Evolutionary conservation across 176 grass and related monocot species (phyloP).

Genomic region (Cymbopogon citratus): DNA sequence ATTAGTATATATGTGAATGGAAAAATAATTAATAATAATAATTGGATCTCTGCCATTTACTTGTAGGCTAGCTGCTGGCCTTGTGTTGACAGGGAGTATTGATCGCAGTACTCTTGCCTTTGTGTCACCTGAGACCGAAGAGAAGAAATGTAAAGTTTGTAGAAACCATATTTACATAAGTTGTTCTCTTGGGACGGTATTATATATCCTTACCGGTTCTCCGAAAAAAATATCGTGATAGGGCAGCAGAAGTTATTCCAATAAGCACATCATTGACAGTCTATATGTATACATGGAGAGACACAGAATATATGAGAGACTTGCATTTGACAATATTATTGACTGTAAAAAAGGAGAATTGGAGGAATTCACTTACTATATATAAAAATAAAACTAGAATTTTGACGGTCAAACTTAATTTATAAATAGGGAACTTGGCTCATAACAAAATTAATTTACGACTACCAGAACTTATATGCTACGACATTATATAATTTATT

Average conservation of each 20-base stretch:
- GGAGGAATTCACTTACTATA: no score
- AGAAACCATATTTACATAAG: neutral
- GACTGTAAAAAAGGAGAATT: neutral
- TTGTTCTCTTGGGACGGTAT: neutral
- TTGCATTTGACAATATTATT: neutral
- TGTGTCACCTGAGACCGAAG: neutral
- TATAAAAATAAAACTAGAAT: no score
- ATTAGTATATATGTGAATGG: neutral
- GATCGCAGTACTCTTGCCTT: conserved; percentile 38
- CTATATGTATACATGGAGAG: neutral
- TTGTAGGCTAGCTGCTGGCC: conserved; percentile 39
- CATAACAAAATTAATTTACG: no score
- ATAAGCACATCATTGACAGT: conserved; percentile 68
- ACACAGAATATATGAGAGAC: neutral
- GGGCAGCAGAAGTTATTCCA: conserved; percentile 47
- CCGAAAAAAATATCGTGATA: conserved; percentile 49
- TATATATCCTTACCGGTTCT: conserved; percentile 31
- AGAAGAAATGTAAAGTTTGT: neutral
- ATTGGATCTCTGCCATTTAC: conserved; percentile 13
- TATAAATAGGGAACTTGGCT: no score
- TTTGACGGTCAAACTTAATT: no score
- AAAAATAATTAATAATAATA: neutral
- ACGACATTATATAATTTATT: no score
- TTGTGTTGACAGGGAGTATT: conserved; percentile 50
- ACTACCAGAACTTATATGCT: no score